A percentile compares a stretch with the other conserved stretches of the same genome.
Evolutionary conservation across 83 land plant species (phyloP).

Genomic region (Diphasiastrum complanatum): DNA sequence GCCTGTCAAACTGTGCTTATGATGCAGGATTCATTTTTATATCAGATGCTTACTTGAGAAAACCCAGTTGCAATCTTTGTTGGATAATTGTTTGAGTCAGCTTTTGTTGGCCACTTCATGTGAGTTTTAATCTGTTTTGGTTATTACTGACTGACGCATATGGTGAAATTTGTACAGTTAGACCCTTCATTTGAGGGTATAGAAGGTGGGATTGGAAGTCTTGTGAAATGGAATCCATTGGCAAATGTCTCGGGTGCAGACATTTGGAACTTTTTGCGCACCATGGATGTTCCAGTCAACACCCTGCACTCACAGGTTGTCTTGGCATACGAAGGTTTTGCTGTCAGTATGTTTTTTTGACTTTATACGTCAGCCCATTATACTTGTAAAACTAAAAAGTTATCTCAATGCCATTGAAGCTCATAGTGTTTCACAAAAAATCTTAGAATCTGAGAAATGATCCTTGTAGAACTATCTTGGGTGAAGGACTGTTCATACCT

Average conservation of each 20-base stretch:
- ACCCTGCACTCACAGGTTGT: slow-evolving; percentile 58
- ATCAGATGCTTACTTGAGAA: too few relatives aligned
- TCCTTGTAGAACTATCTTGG: too few relatives aligned
- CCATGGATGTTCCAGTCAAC: slow-evolving; percentile 87
- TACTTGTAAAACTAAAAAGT: not conserved
- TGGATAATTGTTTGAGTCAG: too few relatives aligned
- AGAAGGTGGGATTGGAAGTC: slow-evolving; percentile 84
- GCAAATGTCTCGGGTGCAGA: slow-evolving; percentile 69
- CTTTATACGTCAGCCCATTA: not conserved
- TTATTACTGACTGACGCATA: too few relatives aligned
- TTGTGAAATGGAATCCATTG: slow-evolving; percentile 87
- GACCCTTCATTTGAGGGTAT: slow-evolving; percentile 88
- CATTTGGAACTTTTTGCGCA: slow-evolving; percentile 77
- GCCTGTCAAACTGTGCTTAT: too few relatives aligned
- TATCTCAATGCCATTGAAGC: too few relatives aligned
- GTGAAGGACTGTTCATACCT: too few relatives aligned
- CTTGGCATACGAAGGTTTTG: not conserved
- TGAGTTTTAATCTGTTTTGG: not conserved
- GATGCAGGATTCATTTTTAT: too few relatives aligned
- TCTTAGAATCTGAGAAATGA: too few relatives aligned
- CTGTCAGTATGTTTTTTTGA: not conserved
- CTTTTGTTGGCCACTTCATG: not conserved
- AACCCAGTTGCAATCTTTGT: too few relatives aligned
- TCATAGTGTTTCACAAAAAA: too few relatives aligned
- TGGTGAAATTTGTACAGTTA: too few relatives aligned